A percentile compares a stretch with the other conserved stretches of the same genome.
Evolutionary conservation across 805 yeast genomes (phyloP).

Genomic region (Teunomyces barrocoloradensis): DNA sequence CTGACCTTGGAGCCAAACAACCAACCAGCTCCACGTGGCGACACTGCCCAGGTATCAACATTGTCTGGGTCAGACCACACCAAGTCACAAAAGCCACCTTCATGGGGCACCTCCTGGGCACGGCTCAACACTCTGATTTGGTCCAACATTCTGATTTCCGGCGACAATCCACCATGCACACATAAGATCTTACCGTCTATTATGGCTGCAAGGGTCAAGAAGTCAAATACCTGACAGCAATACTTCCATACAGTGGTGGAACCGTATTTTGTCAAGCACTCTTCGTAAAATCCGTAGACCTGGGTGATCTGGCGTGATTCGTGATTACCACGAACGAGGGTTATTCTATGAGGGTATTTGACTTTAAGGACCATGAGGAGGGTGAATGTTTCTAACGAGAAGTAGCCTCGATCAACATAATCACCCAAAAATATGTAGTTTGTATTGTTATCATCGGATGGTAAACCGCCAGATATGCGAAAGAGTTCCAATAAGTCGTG

Average conservation of each 20-base stretch:
- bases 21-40: conserved; percentile 99
- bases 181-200: conserved; percentile 92
- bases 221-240: conserved; percentile 95
- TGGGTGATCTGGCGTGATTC: conserved; percentile 98
- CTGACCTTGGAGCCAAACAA: conserved; percentile 92
- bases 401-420: conserved; percentile 97
- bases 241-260: conserved; percentile 94
- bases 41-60: conserved; percentile 97
- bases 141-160: conserved; percentile 95
- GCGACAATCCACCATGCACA: conserved; percentile 96
- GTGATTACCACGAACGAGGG: conserved; percentile 96
- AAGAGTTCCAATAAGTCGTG: conserved; percentile 91
- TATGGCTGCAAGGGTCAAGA: conserved; percentile 89
- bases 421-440: conserved; percentile 87
- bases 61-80: conserved; percentile 99
- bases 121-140: conserved; percentile 91
- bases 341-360: conserved; percentile 78
- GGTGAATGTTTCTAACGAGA: conserved; percentile 90
- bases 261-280: conserved; percentile 89
- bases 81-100: conserved; percentile 96
- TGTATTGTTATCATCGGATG: conserved; percentile 64
- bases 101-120: conserved; percentile 98
- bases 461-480: conserved; percentile 89
- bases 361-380: conserved; percentile 90
- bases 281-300: conserved; percentile 97